Base-by-base conservation (phyloP, 2,329 filamentous ascomycete species). In the Mariannaea elegans region DNA sequence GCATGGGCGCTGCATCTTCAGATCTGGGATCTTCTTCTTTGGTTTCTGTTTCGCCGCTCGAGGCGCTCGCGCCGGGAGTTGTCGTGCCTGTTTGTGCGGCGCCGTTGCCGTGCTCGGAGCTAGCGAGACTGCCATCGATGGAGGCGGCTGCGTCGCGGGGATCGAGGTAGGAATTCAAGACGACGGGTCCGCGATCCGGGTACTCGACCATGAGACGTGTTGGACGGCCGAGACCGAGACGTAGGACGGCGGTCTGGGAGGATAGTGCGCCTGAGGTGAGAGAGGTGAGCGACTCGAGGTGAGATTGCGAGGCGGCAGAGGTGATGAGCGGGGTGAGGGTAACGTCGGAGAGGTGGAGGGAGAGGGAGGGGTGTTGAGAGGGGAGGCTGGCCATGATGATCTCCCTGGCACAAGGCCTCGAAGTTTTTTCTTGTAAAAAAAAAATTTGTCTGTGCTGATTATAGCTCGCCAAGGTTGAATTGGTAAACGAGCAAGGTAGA, bases 141-240 rank as follows among this genome's bases (percentile, higher is more conserved):
- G 55, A 57, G 47, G 52, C 62, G 47, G 45, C 54, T 34, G 66
- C 57, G 31, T 75, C 73, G 57, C 67, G 70, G 21, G 78, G 77
- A 56, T 81, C 78, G 61, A 84, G 71, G 67, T 80, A 85, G 21
- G 80, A 82, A 62, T 82, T 75, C 23, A 81, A 67, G 42, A 81
- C 72, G 47, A 81, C 73, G 64, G 79, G 73, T 19, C 78, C 78
- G 47, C 75, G 74, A 36, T 77, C 75, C 3, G 75, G 76, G 70
- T 84, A 84, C 70, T 88, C 85, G 70, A 88, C 81, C 73, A 88
- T 83, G 63, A 88, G 80, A 71, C 85, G 83, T 68, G 84, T 78
- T 3, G 85, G 83, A 7, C 71, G 68, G 64, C 86, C 86, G 41
- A 86, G 78, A 45, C 79, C 81, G 7, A 87, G 78, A 48, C 85